Evolutionary conservation across 768 basidiomycete genomes (phyloP), one percentile per base, ranked within the genome.

Genomic region (Phylloporus arenicola): DNA sequence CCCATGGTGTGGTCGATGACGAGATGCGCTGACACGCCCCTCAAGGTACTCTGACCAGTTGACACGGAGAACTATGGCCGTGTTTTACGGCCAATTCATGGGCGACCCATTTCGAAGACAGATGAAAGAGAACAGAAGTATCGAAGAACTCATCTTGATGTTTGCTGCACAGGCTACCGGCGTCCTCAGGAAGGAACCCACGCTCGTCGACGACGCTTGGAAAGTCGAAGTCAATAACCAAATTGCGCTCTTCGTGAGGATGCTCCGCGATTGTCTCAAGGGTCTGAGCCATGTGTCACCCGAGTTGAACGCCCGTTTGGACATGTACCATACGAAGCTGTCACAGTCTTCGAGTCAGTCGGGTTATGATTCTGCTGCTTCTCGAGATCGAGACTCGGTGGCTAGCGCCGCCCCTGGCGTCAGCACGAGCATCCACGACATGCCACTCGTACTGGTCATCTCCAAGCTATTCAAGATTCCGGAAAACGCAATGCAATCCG

Each of bases 141-240:
- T 97, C 34, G 96, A 99, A 70, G 93, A 97, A 56, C 84, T 99
- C 48, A 95, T 99, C 52, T 76, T 99, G 45, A 88, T 89, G 78
- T 97, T 97, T 61, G 94, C 94, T 11, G 89, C 93, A 1, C 84
- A 92, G 46, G 89, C 95, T 3, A 92, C 90, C 3, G 78, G 81
- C 24, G 82, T 90, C 9, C 77, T 98, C 52, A 88, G 85, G 78
- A 96, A 96, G 70, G 92, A 94, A 57, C 88, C 88, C 0, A 78
- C 87, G 2, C 72, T 93, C 2, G 78, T 78, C 14, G 87, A 83
- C 20, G 93, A 96, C 43, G 87, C 81, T 19, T 97, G 94, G 94
- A 98, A 97, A 65, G 64, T 82, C 41, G 91, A 94, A 65, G 78
- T 97, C 39, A 94, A 96, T 67, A 85, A 84, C 54, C 96, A 98